Evolutionary conservation across 768 basidiomycete genomes (phyloP), one percentile per base, ranked within the genome.

Genomic region (Leucocoprinus leucothites): DNA sequence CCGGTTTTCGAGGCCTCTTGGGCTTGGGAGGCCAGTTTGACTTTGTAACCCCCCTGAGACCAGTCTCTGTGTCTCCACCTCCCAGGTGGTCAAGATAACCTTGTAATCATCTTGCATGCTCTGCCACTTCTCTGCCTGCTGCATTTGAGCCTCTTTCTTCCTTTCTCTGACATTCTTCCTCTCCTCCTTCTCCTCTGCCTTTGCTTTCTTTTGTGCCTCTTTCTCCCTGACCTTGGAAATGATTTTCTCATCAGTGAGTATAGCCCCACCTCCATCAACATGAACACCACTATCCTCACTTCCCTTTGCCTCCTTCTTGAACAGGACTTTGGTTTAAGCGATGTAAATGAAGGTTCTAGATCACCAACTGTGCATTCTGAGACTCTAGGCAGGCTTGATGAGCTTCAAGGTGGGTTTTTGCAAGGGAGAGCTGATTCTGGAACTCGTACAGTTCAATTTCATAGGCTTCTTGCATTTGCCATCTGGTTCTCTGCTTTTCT

Each of bases 11-110:
- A 8, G 56, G 50, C 13, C 53, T 35, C 11, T 52, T 59, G 16
- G 64, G 64, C 44, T 54, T 58, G 19, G 56, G 58, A 2, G 63
- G 61, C 51, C 57, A 59, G 19, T 58, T 48, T 43, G 54, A 56
- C 43, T 56, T 62, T 13, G 50, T 48, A 3, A 57, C 34, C 16
- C 56, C 45, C 57, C 22, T 50, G 16, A 34, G 48, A 49, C 61
- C 63, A 65, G 42, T 60, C 11, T 11, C 5, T 11, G 6, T 31
- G 31, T 31, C 31, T 31, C 31, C 11, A 5, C 31, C 31, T 31
- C 31, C 31, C 31, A 31, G 11, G 31, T 11, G 5, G 31, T 11
- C 5, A 5, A 31, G 6, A 5, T 31, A 11, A 31, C 11, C 6
- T 5, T 31, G 31, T 31, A 31, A 5, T 31, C 31, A 11, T 11